phyloP scores from a whole-genome alignment of 305 asterid genomes.

The Ilex paraguariensis region DNA sequence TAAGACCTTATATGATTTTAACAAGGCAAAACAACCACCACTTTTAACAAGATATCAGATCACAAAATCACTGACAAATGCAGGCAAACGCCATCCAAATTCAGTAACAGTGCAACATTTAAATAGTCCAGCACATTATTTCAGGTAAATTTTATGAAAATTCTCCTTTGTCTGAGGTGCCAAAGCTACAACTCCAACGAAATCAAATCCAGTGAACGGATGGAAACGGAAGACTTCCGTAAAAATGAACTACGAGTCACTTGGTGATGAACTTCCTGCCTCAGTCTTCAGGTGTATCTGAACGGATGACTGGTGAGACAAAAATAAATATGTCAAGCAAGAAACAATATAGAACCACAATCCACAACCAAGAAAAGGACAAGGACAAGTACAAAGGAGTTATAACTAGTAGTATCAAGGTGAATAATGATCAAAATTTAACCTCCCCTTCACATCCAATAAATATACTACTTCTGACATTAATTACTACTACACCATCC shows the following conservation, averaged over 20 bases:
- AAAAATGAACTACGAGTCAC: slow-evolving; percentile 13
- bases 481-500: too few relatives aligned
- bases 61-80: too few relatives aligned
- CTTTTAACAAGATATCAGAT: too few relatives aligned
- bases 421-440: too few relatives aligned
- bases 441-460: too few relatives aligned
- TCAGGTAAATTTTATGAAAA: slow-evolving; percentile 3
- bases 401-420: too few relatives aligned
- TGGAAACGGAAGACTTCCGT: slow-evolving; percentile 3
- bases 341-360: too few relatives aligned
- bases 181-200: slow-evolving; percentile 4
- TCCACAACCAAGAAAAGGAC: too few relatives aligned
- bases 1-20: too few relatives aligned
- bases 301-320: slow-evolving; percentile 51
- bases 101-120: neutral
- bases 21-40: too few relatives aligned
- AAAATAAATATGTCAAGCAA: neutral
- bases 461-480: too few relatives aligned
- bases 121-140: slow-evolving; percentile 11
- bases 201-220: neutral
- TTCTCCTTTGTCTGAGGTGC: slow-evolving; percentile 6
- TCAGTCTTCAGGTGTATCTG: slow-evolving; percentile 55
- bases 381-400: too few relatives aligned
- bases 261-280: slow-evolving; percentile 14
- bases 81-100: neutral